Base-by-base conservation (phyloP, 129 eudicot species). In the sunflower (Helianthus annuus) region DNA sequence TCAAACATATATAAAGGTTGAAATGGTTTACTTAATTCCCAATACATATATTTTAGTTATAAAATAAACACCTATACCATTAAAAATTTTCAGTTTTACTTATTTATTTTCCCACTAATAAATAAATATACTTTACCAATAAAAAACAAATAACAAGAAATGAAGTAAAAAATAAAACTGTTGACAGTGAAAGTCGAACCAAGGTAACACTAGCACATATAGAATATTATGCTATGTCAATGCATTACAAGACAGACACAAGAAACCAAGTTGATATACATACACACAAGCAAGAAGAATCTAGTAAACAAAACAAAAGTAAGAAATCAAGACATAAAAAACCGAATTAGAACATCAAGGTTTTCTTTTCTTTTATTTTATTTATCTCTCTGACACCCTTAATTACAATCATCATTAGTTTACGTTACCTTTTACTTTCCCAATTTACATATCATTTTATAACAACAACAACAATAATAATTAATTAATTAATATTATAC, bases 381-480 rank as follows among this genome's bases (percentile, higher is more conserved):
- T 24, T 24, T 24, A 24, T 22, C 16, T 22, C 16, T 58, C 81
- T 70, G 81, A 78, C 81, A 70, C 66, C 58, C 72, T 70, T 70
- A 70, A 78, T 53, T 78, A 15, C 77, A 70, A 78, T 77, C 70
- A 77, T 76, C 53, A 76, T 70, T 78, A 78, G 61, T 60, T 62
- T 70, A 78, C 82, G 77, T 78, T 78, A 78, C 81, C 81, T 78
- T 78, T 70, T 70, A 78, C 77, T 78, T 76, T 76, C 49, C 68
- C 79, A 7, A 68, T 44, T 34, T 14, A 60, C 79, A 48, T 68
- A 42, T 76, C 60, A 22, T 76, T 76, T 76, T 76, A 59, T 48
- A 46, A 76, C 27, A 7, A 42, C 46, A 40, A 40, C 45, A 42
- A 42, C 46, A 42, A 42, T 42, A 7, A 42, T 42, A 6, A 42